Conservation (phyloP, 371 early-diverging fungal species). For the Mortierella sp. region DNA sequence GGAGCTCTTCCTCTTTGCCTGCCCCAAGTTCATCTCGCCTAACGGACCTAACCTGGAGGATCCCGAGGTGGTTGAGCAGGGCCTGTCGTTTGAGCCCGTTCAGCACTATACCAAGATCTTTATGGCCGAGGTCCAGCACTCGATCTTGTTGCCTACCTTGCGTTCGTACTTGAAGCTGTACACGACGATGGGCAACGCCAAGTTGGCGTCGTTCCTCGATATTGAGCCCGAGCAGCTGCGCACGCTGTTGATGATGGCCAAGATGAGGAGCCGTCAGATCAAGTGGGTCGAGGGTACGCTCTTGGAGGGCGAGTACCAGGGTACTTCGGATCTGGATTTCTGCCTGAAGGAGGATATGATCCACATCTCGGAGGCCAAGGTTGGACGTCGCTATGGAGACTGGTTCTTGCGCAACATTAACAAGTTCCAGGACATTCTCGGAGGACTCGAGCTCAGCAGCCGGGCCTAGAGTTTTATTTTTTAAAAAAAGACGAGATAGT, state of each 20-base stretch:
- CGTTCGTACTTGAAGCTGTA: constrained; percentile 96
- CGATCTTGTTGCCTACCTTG: constrained; percentile 87
- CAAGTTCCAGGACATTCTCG: constrained; percentile 73
- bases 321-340: constrained; percentile 92
- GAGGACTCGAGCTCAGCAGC: constrained; percentile 55
- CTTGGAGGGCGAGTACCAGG: constrained; percentile 84
- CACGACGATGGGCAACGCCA: constrained; percentile 90
- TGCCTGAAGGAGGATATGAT: constrained; percentile 93
- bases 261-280: constrained; percentile 93
- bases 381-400: constrained; percentile 93
- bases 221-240: constrained; percentile 83
- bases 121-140: constrained; percentile 86
- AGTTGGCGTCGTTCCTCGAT: constrained; percentile 91
- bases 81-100: constrained; percentile 69
- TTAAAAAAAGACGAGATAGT: constrained; percentile 3
- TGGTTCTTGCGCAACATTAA: constrained; percentile 95
- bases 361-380: constrained; percentile 94
- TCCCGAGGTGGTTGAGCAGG: constrained; percentile 50
- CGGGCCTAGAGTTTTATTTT: constrained; percentile 32
- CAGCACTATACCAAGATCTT: constrained; percentile 89
- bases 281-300: constrained; percentile 82
- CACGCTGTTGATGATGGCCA: constrained; percentile 84
- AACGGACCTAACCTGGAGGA: constrained; percentile 82
- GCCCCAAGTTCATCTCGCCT: constrained; percentile 95
- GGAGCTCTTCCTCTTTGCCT: constrained; percentile 92